Conservation (phyloP, 768 basidiomycete genomes). For the Hydnum rufescens region DNA sequence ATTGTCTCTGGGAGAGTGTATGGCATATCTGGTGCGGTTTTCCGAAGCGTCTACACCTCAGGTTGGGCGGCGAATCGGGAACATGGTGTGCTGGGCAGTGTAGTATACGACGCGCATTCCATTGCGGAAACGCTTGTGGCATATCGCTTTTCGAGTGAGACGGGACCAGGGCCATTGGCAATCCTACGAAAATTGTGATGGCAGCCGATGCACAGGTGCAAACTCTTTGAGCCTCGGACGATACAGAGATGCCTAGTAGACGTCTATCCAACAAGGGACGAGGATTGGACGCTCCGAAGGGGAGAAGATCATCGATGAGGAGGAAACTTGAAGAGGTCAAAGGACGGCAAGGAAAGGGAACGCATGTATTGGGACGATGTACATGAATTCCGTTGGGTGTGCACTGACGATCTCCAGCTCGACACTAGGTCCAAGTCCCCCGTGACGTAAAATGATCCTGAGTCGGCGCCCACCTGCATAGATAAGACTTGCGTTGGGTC, state of each 20-base stretch:
- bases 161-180: neutral
- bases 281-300: slow-evolving; percentile 41
- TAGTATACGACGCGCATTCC: slow-evolving; percentile 81
- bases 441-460: no score
- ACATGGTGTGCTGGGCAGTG: slow-evolving; percentile 73
- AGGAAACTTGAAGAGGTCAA: slow-evolving; percentile 44
- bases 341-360: slow-evolving; percentile 51
- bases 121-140: slow-evolving; percentile 50
- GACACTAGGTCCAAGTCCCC: no score
- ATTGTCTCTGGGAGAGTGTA: slow-evolving; percentile 31
- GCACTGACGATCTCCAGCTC: no score
- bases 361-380: slow-evolving; percentile 39
- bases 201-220: slow-evolving; percentile 8
- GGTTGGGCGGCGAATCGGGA: slow-evolving; percentile 92
- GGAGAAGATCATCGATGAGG: slow-evolving; percentile 56
- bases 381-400: slow-evolving; percentile 2
- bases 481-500: no score
- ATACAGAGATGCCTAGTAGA: slow-evolving; percentile 27
- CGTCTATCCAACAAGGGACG: slow-evolving; percentile 16
- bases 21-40: slow-evolving; percentile 13
- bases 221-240: slow-evolving; percentile 19
- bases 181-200: slow-evolving; percentile 2
- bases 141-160: slow-evolving; percentile 25
- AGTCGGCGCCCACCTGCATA: no score
- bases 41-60: slow-evolving; percentile 59